A percentile compares a stretch with the other conserved stretches of the same genome.
Evolutionary conservation across 345 rosid species (phyloP).

Genomic region (Limnanthes douglasii): DNA sequence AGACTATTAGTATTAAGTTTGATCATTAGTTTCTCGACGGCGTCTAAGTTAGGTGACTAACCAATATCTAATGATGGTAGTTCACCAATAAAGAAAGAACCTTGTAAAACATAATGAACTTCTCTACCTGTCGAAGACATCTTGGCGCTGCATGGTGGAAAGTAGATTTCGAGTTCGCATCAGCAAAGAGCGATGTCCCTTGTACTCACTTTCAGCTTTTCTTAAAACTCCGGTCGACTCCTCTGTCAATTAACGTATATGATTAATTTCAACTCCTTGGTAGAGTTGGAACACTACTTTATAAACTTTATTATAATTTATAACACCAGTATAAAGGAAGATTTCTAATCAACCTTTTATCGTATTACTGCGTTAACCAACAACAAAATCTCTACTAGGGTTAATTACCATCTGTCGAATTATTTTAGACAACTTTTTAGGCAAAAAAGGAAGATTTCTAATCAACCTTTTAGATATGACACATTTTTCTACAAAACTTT

Average conservation of each 20-base stretch:
- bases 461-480: too few species aligned
- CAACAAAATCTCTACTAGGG: background rate
- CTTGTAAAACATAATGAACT: background rate
- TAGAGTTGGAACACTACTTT: too few species aligned
- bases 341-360: too few species aligned
- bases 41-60: too few species aligned
- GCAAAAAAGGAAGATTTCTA: too few species aligned
- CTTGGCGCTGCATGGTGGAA: constrained; percentile 88
- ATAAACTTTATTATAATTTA: background rate
- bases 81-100: background rate
- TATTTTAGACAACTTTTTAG: too few species aligned
- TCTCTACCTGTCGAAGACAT: constrained; percentile 64
- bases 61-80: background rate
- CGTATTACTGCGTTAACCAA: too few species aligned
- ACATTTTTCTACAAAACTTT: too few species aligned
- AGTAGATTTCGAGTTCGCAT: constrained; percentile 74
- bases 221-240: constrained; percentile 68
- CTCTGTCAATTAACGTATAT: constrained; percentile 47
- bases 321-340: too few species aligned
- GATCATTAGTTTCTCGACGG: too few species aligned
- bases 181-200: constrained; percentile 77
- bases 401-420: background rate
- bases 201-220: constrained; percentile 91
- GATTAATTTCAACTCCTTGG: too few species aligned
- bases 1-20: too few species aligned